phyloP scores from a whole-genome alignment of 148 eudicot genomes.

The Simmondsia chinensis region DNA sequence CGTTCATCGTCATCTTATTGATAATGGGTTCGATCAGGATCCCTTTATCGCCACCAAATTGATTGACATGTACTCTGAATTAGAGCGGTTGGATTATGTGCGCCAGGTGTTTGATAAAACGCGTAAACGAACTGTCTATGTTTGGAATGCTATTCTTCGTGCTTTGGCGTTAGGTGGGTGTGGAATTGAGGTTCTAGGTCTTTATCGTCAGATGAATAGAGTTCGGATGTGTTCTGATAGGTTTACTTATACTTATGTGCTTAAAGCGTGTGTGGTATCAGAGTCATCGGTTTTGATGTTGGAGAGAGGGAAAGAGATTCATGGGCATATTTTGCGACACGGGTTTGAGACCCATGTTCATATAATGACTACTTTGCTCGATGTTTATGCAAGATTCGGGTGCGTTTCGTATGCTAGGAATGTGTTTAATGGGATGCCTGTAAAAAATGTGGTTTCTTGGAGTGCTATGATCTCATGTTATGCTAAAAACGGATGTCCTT shows the following conservation, averaged over 20 bases:
- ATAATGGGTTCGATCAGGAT: slow-evolving; percentile 66
- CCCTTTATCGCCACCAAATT: slow-evolving; percentile 80
- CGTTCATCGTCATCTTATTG: slow-evolving; percentile 45
- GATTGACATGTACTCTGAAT: slow-evolving; percentile 55
- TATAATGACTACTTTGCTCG: slow-evolving; percentile 86
- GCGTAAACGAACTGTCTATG: slow-evolving; percentile 43
- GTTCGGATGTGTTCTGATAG: slow-evolving; percentile 51
- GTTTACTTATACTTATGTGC: slow-evolving; percentile 75
- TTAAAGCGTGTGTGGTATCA: slow-evolving; percentile 84
- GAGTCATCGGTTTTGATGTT: slow-evolving; percentile 30
- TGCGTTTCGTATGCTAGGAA: slow-evolving; percentile 38
- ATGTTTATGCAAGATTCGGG: slow-evolving; percentile 79
- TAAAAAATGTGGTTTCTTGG: slow-evolving; percentile 87
- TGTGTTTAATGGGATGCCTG: slow-evolving; percentile 55
- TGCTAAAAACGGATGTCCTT: slow-evolving; percentile 63
- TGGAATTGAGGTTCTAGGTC: slow-evolving; percentile 63
- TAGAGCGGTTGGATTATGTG: slow-evolving; percentile 51
- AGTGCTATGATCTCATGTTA: slow-evolving; percentile 91
- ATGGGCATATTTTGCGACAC: slow-evolving; percentile 63
- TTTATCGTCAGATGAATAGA: slow-evolving; percentile 57
- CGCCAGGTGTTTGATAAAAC: slow-evolving; percentile 79
- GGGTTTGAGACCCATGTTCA: slow-evolving; percentile 79
- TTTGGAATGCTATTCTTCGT: slow-evolving; percentile 76
- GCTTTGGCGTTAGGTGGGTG: slow-evolving; percentile 54
- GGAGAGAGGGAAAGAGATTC: slow-evolving; percentile 63